A percentile compares a stretch with the other conserved stretches of the same genome.
Conservation (phyloP, 176 grass and related monocot species). For the Ampelocalamus luodianensis region DNA sequence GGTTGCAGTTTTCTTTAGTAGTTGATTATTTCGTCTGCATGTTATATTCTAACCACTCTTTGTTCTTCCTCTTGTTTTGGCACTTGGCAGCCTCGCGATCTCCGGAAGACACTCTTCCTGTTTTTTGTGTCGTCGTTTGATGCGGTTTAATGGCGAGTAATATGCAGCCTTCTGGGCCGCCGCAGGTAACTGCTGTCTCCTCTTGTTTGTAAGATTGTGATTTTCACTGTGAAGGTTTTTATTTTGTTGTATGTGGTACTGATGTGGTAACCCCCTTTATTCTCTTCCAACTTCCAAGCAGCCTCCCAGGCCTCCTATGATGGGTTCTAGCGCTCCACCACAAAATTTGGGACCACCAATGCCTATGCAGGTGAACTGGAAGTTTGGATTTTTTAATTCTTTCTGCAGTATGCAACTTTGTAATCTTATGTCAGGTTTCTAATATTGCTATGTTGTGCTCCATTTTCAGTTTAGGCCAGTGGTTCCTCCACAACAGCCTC, state of each 20-base stretch:
- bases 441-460: conserved; percentile 8
- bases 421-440: conserved; percentile 39
- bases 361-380: conserved; percentile 75
- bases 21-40: not conserved
- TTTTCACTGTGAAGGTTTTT: conserved; percentile 12
- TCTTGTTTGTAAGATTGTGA: conserved; percentile 7
- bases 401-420: conserved; percentile 18
- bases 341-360: conserved; percentile 89
- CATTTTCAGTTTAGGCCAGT: conserved; percentile 69
- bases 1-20: not conserved
- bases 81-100: not conserved
- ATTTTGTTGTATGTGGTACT: not conserved
- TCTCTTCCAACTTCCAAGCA: conserved; percentile 43
- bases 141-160: conserved; percentile 67
- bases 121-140: conserved; percentile 35
- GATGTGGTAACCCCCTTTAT: conserved; percentile 21
- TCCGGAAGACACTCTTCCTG: conserved; percentile 4
- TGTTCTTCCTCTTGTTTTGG: not conserved
- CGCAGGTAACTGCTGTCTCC: conserved; percentile 46
- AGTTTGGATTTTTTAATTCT: conserved; percentile 17
- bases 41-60: not conserved
- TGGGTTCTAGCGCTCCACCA: conserved; percentile 55
- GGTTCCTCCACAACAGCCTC: conserved; percentile 62
- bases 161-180: conserved; percentile 61
- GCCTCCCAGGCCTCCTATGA: conserved; percentile 75